Conservation (phyloP, 2,329 filamentous ascomycete species). For the Diaporthe capsici region DNA sequence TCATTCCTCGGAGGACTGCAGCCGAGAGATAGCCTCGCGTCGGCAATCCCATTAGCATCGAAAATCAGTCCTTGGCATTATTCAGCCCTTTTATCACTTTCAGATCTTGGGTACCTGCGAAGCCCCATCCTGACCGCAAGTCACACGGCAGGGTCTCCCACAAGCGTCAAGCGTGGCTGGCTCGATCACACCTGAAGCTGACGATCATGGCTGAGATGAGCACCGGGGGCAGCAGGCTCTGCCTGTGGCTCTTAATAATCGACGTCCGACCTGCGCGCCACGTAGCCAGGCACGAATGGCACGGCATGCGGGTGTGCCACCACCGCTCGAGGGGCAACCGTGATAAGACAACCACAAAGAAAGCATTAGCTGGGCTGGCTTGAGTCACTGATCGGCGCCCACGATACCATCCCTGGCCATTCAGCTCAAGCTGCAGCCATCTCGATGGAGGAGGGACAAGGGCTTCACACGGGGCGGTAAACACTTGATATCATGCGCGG, state of each 20-base stretch:
- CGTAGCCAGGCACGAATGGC: neutral
- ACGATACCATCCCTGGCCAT: neutral
- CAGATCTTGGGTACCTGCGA: neutral
- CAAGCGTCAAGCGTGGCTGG: constrained; percentile 13
- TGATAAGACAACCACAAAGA: neutral
- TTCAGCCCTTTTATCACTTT: constrained; percentile 20
- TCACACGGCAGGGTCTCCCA: neutral
- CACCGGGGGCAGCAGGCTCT: neutral
- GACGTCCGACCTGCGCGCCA: constrained; percentile 6
- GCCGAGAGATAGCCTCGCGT: constrained; percentile 14
- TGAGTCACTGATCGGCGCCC: constrained; percentile 21
- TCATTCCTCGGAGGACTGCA: constrained; percentile 21
- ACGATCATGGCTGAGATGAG: constrained; percentile 8
- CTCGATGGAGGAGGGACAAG: constrained; percentile 6
- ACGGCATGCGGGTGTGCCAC: constrained; percentile 22
- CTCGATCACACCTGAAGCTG: constrained; percentile 18
- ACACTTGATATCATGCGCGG: constrained; percentile 6
- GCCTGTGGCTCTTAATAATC: neutral
- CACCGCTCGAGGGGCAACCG: neutral
- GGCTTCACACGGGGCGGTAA: neutral
- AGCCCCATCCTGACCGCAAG: neutral
- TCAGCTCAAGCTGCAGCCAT: neutral
- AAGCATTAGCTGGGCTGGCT: neutral
- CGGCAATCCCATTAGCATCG: constrained; percentile 26
- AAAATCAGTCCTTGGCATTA: constrained; percentile 2